Base-by-base conservation (phyloP, 1,284 basidiomycete genomes). In the Boletus austroedulis region DNA sequence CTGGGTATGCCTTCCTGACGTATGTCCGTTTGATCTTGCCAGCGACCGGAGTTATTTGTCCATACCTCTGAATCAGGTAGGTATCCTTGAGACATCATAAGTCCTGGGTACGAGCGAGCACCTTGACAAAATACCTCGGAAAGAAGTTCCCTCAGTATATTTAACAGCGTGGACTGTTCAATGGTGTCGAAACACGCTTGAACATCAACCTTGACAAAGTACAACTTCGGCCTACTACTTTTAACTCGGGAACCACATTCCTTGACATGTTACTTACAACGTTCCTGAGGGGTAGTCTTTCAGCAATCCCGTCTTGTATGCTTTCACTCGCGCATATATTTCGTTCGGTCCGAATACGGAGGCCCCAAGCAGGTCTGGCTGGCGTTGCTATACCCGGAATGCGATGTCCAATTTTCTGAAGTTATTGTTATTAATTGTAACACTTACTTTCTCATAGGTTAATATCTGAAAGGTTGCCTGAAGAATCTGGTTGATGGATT, bases 171-270 rank as follows among this genome's bases (percentile, higher is more conserved):
- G 24, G 82, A 80, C 71, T 99, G 97, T 45, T 95, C 88, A 62
- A 99, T 98, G 0, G 92, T 94, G 74, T 99, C 97, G 77, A 98
- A 99, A 61, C 95, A 97, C 1, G 94, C 89, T 60, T 90, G 88
- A 17, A 99, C 93, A 69, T 99, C 97, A 31, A 97, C 86, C 73
- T 99, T 99, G 60, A 95, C 94, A 67, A 99, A 96, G 72, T 95
- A 98, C 5, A 97, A 74, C 63, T 85, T 86, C 0, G 93, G 92
- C 24, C 94, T 95, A 58, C 11, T 40, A 41, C 50, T 23, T 38
- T 73, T 19, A 71, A 34, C 19, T 17, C 14, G 7, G 43, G 23
- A 11, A 23, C 44, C 34, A 0, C 12, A 4, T 29, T n/a, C 31
- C 31, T 43, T 32, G 15, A 8, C 17, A 50, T 40, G 28, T 40